These are phyloP conservation scores for Leccinum subgranulosum DNA, from an alignment of 768 basidiomycete species.

Conservation along the genomic window DNA sequence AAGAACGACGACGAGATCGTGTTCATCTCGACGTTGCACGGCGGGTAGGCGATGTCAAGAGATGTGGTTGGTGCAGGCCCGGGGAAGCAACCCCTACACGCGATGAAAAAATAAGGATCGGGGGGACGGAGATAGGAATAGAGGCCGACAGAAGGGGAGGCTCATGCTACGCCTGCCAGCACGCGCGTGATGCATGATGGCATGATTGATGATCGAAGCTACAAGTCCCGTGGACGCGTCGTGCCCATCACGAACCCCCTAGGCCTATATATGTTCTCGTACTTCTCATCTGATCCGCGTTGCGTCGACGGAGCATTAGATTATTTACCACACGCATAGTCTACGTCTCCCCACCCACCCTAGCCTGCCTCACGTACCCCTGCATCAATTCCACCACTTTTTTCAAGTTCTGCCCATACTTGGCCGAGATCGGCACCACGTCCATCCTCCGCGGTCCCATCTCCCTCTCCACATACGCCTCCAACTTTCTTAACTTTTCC, in stretches of 20 bases:
- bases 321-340: not conserved
- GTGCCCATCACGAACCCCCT: not conserved
- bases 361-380: conserved; percentile 56
- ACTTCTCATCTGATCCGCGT: not conserved
- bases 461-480: conserved; percentile 51
- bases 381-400: conserved; percentile 68
- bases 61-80: not conserved
- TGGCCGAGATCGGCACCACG: conserved; percentile 82
- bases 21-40: conserved; percentile 95
- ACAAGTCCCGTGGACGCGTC: not conserved
- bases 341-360: conserved; percentile 10
- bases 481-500: conserved; percentile 53
- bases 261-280: not conserved
- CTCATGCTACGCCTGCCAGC: not conserved
- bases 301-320: not conserved
- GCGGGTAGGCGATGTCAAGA: conserved; percentile 29
- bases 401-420: conserved; percentile 77
- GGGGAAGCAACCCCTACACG: not conserved
- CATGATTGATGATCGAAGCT: not conserved
- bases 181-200: not conserved
- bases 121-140: not conserved
- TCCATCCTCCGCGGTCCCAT: conserved; percentile 45
- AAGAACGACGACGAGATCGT: conserved; percentile 85
- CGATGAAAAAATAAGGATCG: not conserved
- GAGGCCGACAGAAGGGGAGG: not conserved